Percentiles rank a stretch among this genome's conserved stretches.
phyloP scores from a whole-genome alignment of 2,329 filamentous ascomycete species.

The Xylaria sp. region DNA sequence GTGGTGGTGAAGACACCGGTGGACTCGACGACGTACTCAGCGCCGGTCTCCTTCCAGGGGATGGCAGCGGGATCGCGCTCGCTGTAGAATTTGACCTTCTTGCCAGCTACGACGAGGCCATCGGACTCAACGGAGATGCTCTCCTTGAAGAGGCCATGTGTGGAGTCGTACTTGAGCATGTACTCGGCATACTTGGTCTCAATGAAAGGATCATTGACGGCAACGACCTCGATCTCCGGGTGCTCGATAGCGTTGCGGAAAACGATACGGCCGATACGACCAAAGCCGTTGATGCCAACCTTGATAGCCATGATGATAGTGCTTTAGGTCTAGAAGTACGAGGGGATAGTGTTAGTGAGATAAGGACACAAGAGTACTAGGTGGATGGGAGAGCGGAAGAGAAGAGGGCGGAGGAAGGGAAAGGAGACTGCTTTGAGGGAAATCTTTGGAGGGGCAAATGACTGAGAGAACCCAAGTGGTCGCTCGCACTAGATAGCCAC shows the following conservation, averaged over 20 bases:
- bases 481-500: conserved; percentile 7
- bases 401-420: background rate
- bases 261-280: conserved; percentile 98
- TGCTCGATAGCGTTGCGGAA: conserved; percentile 98
- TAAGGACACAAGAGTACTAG: background rate
- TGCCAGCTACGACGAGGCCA: conserved; percentile 90
- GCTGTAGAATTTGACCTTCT: conserved; percentile 93
- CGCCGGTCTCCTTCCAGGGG: conserved; percentile 88
- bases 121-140: conserved; percentile 77
- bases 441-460: conserved; percentile 21
- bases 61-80: conserved; percentile 91
- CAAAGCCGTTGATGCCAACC: conserved; percentile 99
- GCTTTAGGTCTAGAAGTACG: conserved; percentile 31
- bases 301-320: conserved; percentile 67
- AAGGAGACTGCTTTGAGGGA: background rate
- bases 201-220: conserved; percentile 99
- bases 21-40: conserved; percentile 95
- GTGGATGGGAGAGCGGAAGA: background rate
- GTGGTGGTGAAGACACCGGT: conserved; percentile 99
- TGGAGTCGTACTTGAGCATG: conserved; percentile 99
- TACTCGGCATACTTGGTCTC: conserved; percentile 97
- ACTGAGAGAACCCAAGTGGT: conserved; percentile 4
- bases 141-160: conserved; percentile 97
- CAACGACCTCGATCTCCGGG: conserved; percentile 88
- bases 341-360: conserved; percentile 31